Percentiles rank a stretch among this genome's conserved stretches.
These are phyloP conservation scores for Candida freyschussii DNA, from an alignment of 1,139 yeast species.

Conservation along the genomic window DNA sequence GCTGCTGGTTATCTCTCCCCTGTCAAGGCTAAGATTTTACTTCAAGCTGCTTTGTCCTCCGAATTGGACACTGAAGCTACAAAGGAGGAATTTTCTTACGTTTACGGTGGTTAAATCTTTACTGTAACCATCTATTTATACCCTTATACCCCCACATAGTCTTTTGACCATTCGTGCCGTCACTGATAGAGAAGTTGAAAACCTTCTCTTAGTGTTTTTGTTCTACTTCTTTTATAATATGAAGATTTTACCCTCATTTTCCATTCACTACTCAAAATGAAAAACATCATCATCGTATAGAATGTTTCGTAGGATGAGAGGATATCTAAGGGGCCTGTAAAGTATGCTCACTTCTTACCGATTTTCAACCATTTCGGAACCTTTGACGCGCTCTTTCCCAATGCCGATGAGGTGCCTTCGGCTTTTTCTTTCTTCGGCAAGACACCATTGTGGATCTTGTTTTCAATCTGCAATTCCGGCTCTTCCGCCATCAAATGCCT, in stretches of 20 bases:
- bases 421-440: slow-evolving; percentile 13
- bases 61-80: slow-evolving; percentile 36
- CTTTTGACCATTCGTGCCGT: too few relatives aligned
- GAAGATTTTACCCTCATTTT: too few relatives aligned
- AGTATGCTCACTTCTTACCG: slow-evolving; percentile 4
- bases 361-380: slow-evolving; percentile 9
- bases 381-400: slow-evolving; percentile 3
- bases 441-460: slow-evolving; percentile 17
- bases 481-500: slow-evolving; percentile 21
- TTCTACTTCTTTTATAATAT: too few relatives aligned
- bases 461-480: not conserved
- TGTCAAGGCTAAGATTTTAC: slow-evolving; percentile 45
- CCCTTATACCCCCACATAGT: too few relatives aligned
- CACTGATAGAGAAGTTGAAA: too few relatives aligned
- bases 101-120: slow-evolving; percentile 34
- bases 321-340: too few relatives aligned
- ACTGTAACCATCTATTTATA: too few relatives aligned
- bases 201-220: not conserved
- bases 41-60: slow-evolving; percentile 48
- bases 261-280: too few relatives aligned
- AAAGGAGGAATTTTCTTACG: slow-evolving; percentile 41
- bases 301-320: too few relatives aligned
- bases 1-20: slow-evolving; percentile 55
- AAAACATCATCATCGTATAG: too few relatives aligned
- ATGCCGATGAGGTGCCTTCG: not conserved